A percentile compares a stretch with the other conserved stretches of the same genome.
Conservation (phyloP, 371 early-diverging fungal genomes). For the Mitosporidium daphniae region DNA sequence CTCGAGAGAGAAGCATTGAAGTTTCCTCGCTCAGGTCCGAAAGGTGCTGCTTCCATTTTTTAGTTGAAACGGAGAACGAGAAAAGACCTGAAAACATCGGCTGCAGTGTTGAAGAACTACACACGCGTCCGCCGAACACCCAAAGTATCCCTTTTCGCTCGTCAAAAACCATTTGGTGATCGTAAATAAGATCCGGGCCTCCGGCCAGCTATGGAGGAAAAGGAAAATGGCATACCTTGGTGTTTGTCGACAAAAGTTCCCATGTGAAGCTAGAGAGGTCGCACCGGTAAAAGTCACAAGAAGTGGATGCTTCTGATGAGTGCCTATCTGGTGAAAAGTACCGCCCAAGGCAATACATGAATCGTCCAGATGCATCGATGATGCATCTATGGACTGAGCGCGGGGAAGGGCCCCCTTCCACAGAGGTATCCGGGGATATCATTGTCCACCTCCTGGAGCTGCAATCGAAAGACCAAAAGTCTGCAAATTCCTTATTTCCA, state of each 20-base stretch:
- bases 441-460: constrained; percentile 20
- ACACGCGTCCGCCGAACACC: constrained; percentile 71
- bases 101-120: no score
- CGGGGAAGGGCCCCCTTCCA: constrained; percentile 35
- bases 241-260: constrained; percentile 27
- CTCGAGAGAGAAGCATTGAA: no score
- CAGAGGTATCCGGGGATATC: constrained; percentile 23
- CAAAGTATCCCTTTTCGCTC: constrained; percentile 21
- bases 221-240: constrained; percentile 13
- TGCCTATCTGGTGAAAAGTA: constrained; percentile 33
- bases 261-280: constrained; percentile 22
- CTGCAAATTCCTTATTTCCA: constrained; percentile 38
- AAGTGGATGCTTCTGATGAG: constrained; percentile 12
- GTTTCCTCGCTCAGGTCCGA: no score
- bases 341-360: constrained; percentile 38
- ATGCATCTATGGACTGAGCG: constrained; percentile 66
- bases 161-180: constrained; percentile 72
- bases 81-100: no score
- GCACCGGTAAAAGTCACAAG: constrained; percentile 47
- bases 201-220: constrained; percentile 12
- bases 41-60: no score
- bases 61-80: no score
- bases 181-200: constrained; percentile 54
- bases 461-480: constrained; percentile 48
- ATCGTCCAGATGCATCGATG: constrained; percentile 25